Percentiles rank a stretch among this genome's conserved stretches.
Conservation (phyloP, 2,329 filamentous ascomycete genomes). For the Penicillium sp. region DNA sequence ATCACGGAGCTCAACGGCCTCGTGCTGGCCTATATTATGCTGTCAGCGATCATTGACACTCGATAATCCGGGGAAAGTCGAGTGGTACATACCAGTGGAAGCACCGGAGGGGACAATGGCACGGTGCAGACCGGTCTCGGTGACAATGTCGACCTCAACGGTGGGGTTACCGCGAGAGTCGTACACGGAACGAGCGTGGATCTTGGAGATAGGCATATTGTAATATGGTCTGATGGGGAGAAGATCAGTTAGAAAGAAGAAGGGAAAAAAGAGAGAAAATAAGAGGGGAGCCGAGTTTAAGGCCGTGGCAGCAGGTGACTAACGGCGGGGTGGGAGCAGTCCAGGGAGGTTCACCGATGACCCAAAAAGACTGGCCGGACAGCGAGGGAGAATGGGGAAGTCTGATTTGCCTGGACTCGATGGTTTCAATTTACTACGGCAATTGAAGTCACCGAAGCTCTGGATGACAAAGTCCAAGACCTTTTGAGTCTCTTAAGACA, state of each 20-base stretch:
- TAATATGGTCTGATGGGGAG: slow-evolving; percentile 20
- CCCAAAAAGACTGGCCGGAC: slow-evolving; percentile 35
- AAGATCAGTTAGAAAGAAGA: slow-evolving; percentile 24
- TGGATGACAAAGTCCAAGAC: slow-evolving; percentile 7
- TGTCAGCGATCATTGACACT: slow-evolving; percentile 19
- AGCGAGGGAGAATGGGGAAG: slow-evolving; percentile 9
- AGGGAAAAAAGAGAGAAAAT: slow-evolving; percentile 14
- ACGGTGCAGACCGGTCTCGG: slow-evolving; percentile 92
- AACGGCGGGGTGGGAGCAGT: slow-evolving; percentile 24
- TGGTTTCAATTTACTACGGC: slow-evolving; percentile 16
- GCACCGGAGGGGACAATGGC: slow-evolving; percentile 96
- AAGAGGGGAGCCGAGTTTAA: slow-evolving; percentile 15
- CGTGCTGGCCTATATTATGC: slow-evolving; percentile 65
- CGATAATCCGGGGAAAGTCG: neutral
- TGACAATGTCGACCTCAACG: slow-evolving; percentile 96
- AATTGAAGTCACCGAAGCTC: slow-evolving; percentile 15
- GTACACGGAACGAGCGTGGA: slow-evolving; percentile 92
- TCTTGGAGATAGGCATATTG: slow-evolving; percentile 84
- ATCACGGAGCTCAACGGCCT: slow-evolving; percentile 86
- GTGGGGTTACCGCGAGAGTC: slow-evolving; percentile 98
- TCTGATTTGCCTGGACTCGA: slow-evolving; percentile 21
- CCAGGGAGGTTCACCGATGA: slow-evolving; percentile 36
- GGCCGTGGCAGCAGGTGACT: slow-evolving; percentile 25
- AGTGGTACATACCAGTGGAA: slow-evolving; percentile 68
- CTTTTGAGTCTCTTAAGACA: slow-evolving; percentile 4